These are phyloP conservation scores for Neurospora cerealis DNA, from an alignment of 495 filamentous ascomycete species.

Conservation along the genomic window DNA sequence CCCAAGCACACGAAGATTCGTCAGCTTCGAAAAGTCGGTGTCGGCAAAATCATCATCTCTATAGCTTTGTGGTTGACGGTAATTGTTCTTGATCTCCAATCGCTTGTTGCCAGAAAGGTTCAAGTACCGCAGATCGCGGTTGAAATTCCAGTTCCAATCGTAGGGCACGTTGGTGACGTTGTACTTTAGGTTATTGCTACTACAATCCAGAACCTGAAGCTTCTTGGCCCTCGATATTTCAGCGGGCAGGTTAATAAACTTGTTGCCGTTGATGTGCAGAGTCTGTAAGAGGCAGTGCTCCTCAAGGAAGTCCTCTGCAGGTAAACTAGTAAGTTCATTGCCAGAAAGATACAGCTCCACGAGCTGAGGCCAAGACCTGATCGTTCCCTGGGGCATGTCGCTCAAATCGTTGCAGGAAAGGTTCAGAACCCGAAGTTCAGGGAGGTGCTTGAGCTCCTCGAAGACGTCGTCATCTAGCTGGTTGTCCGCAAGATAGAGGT, in stretches of 20 bases:
- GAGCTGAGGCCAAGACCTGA: constrained; percentile 78
- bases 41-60: constrained; percentile 50
- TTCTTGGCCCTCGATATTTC: constrained; percentile 92
- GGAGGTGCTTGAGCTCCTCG: constrained; percentile 72
- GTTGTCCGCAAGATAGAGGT: constrained; percentile 89
- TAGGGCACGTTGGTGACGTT: constrained; percentile 99
- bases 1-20: constrained; percentile 80
- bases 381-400: constrained; percentile 79
- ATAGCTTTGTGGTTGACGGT: constrained; percentile 36
- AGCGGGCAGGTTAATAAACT: constrained; percentile 92
- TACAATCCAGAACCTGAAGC: constrained; percentile 80
- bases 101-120: constrained; percentile 97
- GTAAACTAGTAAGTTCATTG: constrained; percentile 83
- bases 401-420: constrained; percentile 90
- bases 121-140: constrained; percentile 84
- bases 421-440: constrained; percentile 82
- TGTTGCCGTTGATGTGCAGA: constrained; percentile 92
- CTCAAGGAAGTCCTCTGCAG: constrained; percentile 81
- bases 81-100: constrained; percentile 70
- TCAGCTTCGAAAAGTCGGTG: constrained; percentile 81
- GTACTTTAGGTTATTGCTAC: constrained; percentile 95
- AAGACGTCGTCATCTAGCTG: constrained; percentile 88
- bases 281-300: constrained; percentile 76
- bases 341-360: constrained; percentile 92
- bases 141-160: constrained; percentile 99